These are phyloP conservation scores for Nitzschia sp. DNA, from an alignment of 108 stramenopile species.

Conservation along the genomic window DNA sequence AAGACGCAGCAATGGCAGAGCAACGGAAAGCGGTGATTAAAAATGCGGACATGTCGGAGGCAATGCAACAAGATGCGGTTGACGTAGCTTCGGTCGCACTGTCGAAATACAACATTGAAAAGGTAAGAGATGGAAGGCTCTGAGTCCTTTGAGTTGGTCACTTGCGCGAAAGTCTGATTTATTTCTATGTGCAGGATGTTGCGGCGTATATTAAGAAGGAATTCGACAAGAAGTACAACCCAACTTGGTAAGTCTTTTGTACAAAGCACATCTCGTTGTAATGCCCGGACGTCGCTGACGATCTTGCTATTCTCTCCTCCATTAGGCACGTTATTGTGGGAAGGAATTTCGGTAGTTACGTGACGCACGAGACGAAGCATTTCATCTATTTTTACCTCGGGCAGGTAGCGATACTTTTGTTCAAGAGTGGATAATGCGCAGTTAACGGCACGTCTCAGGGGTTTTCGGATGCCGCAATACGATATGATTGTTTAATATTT, in stretches of 20 bases:
- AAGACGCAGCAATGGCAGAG: conserved; percentile 67
- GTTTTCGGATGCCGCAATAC: too few relatives aligned
- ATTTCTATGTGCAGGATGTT: conserved; percentile 81
- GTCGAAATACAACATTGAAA: conserved; percentile 99
- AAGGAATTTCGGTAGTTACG: conserved; percentile 69
- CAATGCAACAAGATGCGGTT: conserved; percentile 99
- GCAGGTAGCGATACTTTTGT: conserved; percentile 97
- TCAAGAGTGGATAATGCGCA: conserved; percentile 94
- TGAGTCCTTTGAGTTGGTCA: neutral
- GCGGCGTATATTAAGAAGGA: conserved; percentile 99
- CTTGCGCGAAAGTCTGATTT: neutral
- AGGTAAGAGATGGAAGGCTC: conserved; percentile 57
- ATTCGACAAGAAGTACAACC: conserved; percentile 99
- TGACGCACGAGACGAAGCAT: conserved; percentile 96
- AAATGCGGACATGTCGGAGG: conserved; percentile 99
- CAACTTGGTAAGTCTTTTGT: conserved; percentile 90
- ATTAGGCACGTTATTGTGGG: conserved; percentile 83
- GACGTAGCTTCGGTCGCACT: conserved; percentile 99
- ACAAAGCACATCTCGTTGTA: neutral
- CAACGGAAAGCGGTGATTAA: conserved; percentile 99
- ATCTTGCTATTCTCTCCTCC: neutral
- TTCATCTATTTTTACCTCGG: conserved; percentile 99
- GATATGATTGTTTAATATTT: too few relatives aligned
- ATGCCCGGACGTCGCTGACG: neutral
- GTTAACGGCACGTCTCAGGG: too few relatives aligned